Conservation (phyloP, 1,284 basidiomycete genomes). For the Heterobasidion occidentale region DNA sequence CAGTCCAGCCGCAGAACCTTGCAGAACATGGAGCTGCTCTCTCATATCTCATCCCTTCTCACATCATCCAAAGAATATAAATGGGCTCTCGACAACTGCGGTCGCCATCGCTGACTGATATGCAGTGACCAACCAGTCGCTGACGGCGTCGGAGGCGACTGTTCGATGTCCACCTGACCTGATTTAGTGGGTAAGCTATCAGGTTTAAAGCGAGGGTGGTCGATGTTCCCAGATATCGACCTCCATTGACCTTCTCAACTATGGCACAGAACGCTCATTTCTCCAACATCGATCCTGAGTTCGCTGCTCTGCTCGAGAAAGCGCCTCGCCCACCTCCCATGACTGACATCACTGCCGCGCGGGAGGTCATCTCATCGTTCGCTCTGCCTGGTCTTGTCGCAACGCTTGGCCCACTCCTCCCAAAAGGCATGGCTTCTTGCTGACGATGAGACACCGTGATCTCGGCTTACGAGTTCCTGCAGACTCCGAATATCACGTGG, state of each 20-base stretch:
- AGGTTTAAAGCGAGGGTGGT: no score
- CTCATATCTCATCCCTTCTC: no score
- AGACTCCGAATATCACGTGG: slow-evolving; percentile 4
- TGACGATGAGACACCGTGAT: not conserved
- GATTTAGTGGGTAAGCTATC: no score
- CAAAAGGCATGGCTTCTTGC: not conserved
- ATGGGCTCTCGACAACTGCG: no score
- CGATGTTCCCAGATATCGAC: no score
- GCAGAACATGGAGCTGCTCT: no score
- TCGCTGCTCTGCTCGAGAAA: not conserved
- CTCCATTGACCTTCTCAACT: not conserved
- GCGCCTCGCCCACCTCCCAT: not conserved
- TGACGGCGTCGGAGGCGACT: no score
- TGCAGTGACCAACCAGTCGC: no score
- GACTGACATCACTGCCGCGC: not conserved
- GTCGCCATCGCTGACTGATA: no score
- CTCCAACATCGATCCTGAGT: slow-evolving; percentile 1
- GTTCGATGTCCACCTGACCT: no score
- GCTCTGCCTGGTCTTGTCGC: not conserved
- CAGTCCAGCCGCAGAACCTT: no score
- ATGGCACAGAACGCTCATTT: slow-evolving; percentile 3
- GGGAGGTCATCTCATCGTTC: not conserved
- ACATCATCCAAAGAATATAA: no score
- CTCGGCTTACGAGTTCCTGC: not conserved
- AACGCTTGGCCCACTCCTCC: not conserved